Evolutionary conservation across 1,284 basidiomycete species (phyloP), one percentile per base, ranked within the genome.

Genomic region (Golubevia pallescens): DNA sequence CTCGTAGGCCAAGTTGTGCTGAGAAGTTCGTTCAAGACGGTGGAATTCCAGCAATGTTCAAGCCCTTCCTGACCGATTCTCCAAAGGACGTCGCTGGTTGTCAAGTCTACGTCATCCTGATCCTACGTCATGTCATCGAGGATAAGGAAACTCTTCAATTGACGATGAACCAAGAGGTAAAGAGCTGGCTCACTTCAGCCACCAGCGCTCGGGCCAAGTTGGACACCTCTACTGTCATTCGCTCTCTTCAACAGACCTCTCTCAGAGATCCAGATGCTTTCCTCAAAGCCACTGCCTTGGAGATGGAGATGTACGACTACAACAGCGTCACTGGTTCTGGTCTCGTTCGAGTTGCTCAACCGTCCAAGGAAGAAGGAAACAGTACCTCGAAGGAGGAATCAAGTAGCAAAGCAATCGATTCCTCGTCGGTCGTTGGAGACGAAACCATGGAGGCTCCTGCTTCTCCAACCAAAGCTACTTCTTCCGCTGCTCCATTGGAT

Each of bases 121-220:
- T 98, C 65, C 88, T 97, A 19, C 92, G 97, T 2, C 96, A 99
- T 84, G 87, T 94, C 62, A 90, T 96, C 61, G 97, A 99, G 86
- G 92, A 95, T 72, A 80, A 88, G 3, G 81, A 87, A 4, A 90
- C 89, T 1, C 85, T 98, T 34, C 89, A 90, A 63, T 87, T 88
- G 4, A 89, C 93, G 68, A 95, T 99, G 90, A 89, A 90, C 23
- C 91, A 92, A 68, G 93, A 95, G 74, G 89, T 98, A 8, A 80
- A 84, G 51, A 58, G 65, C 7, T 85, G 79, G 72, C 73, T 87
- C 28, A 66, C 72, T 13, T 20, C 63, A 53, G n/a, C n/a, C n/a
- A n/a, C n/a, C n/a, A 70, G 73, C 38, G 62, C 69, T 3, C 69
- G 68, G 85, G 90, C 28, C 65, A 74, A 76, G 57, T 88, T 91